Percentiles rank a stretch among this genome's conserved stretches.
Evolutionary conservation across 2,329 filamentous ascomycete species (phyloP).

Genomic region (Cytospora schulzeri): DNA sequence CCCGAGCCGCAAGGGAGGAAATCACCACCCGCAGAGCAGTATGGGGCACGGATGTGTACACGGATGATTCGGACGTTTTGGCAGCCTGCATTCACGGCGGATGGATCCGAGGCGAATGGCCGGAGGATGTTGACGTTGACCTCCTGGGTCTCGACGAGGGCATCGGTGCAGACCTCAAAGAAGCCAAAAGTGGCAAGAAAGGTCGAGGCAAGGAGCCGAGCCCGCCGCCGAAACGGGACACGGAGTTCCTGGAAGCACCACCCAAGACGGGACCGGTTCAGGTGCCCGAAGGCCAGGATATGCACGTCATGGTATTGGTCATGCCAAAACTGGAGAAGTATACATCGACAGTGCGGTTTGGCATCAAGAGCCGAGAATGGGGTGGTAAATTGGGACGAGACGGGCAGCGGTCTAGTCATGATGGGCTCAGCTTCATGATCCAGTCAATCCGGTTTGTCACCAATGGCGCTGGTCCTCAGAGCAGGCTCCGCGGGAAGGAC

Average conservation of each 20-base stretch:
- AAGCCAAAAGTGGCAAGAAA: conserved; percentile 38
- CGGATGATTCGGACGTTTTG: conserved; percentile 91
- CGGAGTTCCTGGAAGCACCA: conserved; percentile 52
- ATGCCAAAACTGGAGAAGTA: conserved; percentile 81
- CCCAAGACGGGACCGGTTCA: conserved; percentile 63
- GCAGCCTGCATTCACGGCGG: conserved; percentile 92
- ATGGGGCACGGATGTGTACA: conserved; percentile 95
- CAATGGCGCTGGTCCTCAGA: conserved; percentile 65
- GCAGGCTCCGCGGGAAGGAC: conserved; percentile 57
- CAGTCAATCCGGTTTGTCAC: conserved; percentile 82
- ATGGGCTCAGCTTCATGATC: conserved; percentile 89
- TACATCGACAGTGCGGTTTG: conserved; percentile 72
- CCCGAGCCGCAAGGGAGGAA: conserved; percentile 71
- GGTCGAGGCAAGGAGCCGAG: conserved; percentile 27
- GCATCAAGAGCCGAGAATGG: conserved; percentile 81
- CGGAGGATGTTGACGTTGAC: conserved; percentile 71
- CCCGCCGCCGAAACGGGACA: conserved; percentile 9
- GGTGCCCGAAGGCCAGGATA: conserved; percentile 70
- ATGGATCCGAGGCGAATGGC: conserved; percentile 89
- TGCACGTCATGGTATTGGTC: conserved; percentile 85
- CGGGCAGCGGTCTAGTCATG: conserved; percentile 57
- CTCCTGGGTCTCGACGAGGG: conserved; percentile 61
- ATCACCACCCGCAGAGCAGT: conserved; percentile 79
- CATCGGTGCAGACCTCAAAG: conserved; percentile 33
- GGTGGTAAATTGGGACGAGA: conserved; percentile 54